Conservation (phyloP, 192 early-diverging fungal genomes). For the Mortierella antarctica region DNA sequence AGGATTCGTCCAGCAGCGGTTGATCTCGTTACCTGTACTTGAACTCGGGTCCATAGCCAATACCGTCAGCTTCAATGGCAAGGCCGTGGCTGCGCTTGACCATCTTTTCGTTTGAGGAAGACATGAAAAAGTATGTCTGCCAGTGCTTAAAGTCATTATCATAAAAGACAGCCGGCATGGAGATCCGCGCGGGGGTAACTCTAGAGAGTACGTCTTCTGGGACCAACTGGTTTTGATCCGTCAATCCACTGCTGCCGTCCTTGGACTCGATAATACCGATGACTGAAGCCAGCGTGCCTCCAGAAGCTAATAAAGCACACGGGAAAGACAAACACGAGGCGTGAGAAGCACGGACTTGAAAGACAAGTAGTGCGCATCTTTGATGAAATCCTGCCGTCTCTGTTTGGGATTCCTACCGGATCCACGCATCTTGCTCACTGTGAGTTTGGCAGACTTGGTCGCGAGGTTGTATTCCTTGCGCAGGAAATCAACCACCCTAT, state of each 20-base stretch:
- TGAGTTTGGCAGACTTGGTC: constrained; percentile 71
- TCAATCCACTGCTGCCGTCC: neutral
- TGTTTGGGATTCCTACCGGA: constrained; percentile 17
- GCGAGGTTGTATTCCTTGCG: constrained; percentile 57
- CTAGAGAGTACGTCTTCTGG: constrained; percentile 22
- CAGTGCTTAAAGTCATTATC: constrained; percentile 67
- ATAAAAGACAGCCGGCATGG: constrained; percentile 50
- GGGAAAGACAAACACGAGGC: neutral
- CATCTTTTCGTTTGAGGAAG: constrained; percentile 67
- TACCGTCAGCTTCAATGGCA: constrained; percentile 41
- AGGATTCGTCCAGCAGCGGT: neutral
- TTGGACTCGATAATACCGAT: constrained; percentile 20
- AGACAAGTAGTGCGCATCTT: neutral
- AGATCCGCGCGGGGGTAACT: constrained; percentile 25
- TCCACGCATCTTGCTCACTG: constrained; percentile 58
- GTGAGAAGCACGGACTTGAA: neutral
- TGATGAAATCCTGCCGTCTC: neutral
- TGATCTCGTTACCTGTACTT: constrained; percentile 37
- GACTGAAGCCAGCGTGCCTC: constrained; percentile 37
- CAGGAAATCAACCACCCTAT: constrained; percentile 64
- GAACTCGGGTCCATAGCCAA: constrained; percentile 59
- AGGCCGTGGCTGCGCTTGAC: constrained; percentile 74
- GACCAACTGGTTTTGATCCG: constrained; percentile 33
- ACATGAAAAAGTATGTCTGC: constrained; percentile 76
- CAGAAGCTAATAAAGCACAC: constrained; percentile 18